phyloP scores from a whole-genome alignment of 306 rosid species.

The Glycyrrhiza uralensis region DNA sequence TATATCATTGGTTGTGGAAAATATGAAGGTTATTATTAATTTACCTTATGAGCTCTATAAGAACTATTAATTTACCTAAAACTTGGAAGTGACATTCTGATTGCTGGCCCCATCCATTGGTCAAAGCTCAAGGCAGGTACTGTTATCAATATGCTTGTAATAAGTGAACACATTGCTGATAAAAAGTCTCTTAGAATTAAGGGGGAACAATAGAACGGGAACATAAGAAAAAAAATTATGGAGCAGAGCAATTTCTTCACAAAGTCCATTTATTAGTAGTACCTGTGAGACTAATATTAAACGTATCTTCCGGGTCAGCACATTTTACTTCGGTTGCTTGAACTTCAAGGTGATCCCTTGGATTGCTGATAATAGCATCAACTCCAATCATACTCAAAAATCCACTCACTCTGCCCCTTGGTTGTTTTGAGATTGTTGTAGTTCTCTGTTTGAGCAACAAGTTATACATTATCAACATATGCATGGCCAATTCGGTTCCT shows the following conservation, averaged over 20 bases:
- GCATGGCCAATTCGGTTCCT: background rate
- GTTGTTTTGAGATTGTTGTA: slow-evolving; percentile 35
- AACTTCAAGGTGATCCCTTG: slow-evolving; percentile 34
- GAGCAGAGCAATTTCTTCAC: background rate
- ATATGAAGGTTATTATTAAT: background rate
- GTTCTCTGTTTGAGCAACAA: slow-evolving; percentile 40
- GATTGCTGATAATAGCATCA: slow-evolving; percentile 19
- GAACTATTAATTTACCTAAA: slow-evolving; percentile 47
- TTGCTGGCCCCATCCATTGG: slow-evolving; percentile 63
- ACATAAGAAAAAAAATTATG: background rate
- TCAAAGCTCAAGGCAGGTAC: slow-evolving; percentile 35
- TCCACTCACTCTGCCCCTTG: slow-evolving; percentile 27
- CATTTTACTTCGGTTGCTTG: slow-evolving; percentile 49
- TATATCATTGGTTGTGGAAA: background rate
- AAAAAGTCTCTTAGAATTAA: background rate
- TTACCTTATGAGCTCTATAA: too few relatives aligned
- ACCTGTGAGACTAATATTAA: slow-evolving; percentile 46
- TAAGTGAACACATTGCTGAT: background rate
- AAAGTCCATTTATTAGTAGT: slow-evolving; percentile 25
- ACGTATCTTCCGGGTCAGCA: slow-evolving; percentile 33
- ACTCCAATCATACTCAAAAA: slow-evolving; percentile 34
- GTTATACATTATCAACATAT: background rate
- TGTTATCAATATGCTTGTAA: slow-evolving; percentile 25
- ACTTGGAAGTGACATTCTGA: slow-evolving; percentile 69
- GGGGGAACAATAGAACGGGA: background rate